phyloP scores from a whole-genome alignment of 352 stramenopile species.

The Pythium guiyangense region DNA sequence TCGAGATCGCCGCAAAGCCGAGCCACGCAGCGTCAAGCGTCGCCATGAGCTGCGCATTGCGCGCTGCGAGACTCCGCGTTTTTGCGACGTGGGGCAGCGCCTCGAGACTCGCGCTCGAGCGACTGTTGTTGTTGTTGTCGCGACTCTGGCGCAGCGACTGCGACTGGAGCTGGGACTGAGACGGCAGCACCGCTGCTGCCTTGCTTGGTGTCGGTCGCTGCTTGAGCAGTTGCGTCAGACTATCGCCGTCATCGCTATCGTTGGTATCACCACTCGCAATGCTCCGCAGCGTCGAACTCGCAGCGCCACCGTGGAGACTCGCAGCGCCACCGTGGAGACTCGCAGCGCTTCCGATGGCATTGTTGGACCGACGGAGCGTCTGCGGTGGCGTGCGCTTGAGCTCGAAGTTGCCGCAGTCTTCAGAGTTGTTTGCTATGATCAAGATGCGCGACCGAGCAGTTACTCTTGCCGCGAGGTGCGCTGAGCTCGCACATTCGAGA shows the following conservation, averaged over 20 bases:
- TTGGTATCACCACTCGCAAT: not conserved
- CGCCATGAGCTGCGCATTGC: slow-evolving; percentile 20
- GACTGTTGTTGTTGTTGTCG: not conserved
- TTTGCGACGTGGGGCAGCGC: not conserved
- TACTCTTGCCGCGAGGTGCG: no score
- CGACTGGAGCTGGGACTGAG: not conserved
- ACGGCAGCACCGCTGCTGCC: not conserved
- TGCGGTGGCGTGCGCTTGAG: slow-evolving; percentile 5
- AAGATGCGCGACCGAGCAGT: no score
- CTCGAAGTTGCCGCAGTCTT: slow-evolving; percentile 5
- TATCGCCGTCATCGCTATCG: slow-evolving; percentile 27
- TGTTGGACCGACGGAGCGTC: slow-evolving; percentile 10
- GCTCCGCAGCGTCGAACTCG: not conserved
- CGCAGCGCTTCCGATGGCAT: slow-evolving; percentile 8
- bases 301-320: not conserved
- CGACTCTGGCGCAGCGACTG: not conserved
- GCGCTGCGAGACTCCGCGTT: slow-evolving; percentile 9
- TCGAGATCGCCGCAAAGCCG: slow-evolving; percentile 26
- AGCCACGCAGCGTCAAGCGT: slow-evolving; percentile 34
- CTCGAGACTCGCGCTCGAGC: not conserved
- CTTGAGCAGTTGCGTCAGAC: slow-evolving; percentile 22
- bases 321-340: no score
- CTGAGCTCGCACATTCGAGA: no score
- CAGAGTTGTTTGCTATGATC: no score
- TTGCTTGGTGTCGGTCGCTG: slow-evolving; percentile 2